These are phyloP conservation scores for Cudoniella acicularis DNA, from an alignment of 495 filamentous ascomycete genomes.

Conservation along the genomic window DNA sequence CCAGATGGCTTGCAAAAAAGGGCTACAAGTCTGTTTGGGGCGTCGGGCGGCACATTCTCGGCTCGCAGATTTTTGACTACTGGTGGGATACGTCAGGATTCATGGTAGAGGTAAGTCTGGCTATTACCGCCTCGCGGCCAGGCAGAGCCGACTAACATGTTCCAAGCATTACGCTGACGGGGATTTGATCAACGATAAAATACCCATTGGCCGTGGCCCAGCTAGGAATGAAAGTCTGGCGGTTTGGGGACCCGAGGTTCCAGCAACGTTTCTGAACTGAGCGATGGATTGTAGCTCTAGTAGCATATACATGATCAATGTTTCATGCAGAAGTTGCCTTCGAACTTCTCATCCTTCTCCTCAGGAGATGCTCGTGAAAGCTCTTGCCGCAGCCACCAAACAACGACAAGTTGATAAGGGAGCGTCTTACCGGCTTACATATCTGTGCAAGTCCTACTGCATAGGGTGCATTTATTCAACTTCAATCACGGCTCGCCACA, in stretches of 20 bases:
- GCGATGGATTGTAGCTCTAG: background rate
- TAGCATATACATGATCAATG: no score
- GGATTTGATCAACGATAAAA: constrained; percentile 58
- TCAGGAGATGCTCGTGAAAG: no score
- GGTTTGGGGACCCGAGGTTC: constrained; percentile 15
- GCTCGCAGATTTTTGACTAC: constrained; percentile 66
- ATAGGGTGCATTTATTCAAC: no score
- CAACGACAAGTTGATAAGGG: no score
- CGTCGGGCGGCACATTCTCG: constrained; percentile 63
- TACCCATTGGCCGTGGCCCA: constrained; percentile 12
- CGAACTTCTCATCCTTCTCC: no score
- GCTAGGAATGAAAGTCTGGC: background rate
- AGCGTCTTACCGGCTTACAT: no score
- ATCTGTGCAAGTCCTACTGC: no score
- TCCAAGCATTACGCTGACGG: constrained; percentile 67
- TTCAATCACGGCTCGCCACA: no score
- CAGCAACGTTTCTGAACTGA: background rate
- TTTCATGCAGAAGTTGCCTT: no score
- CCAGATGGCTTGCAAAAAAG: constrained; percentile 53
- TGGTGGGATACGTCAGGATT: constrained; percentile 38
- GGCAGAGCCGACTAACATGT: constrained; percentile 48
- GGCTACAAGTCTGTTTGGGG: constrained; percentile 68
- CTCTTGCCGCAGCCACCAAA: no score
- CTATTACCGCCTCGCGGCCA: background rate
- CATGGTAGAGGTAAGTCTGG: background rate